Conservation (phyloP, 805 yeast species). For the Nematodospora valgi region DNA sequence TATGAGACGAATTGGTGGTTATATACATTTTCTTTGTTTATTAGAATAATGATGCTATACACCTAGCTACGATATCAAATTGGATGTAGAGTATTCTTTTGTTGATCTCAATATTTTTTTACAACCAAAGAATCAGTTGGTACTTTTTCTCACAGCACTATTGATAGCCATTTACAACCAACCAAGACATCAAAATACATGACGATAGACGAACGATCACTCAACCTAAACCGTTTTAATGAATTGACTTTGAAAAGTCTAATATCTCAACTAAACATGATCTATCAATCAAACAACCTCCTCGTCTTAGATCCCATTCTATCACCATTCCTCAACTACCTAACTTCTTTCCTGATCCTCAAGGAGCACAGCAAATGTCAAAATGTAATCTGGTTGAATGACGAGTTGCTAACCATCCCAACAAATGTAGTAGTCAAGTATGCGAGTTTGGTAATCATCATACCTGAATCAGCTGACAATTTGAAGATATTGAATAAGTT, state of each 20-base stretch:
- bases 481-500: conserved; percentile 15
- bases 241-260: conserved; percentile 17
- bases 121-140: no score
- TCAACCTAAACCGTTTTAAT: conserved; percentile 14
- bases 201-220: neutral
- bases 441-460: conserved; percentile 16
- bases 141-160: no score
- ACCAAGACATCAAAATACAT: conserved; percentile 1
- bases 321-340: conserved; percentile 47
- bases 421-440: conserved; percentile 12
- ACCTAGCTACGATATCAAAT: no score
- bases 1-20: no score
- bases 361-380: conserved; percentile 49
- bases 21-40: no score
- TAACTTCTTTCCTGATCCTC: conserved; percentile 54
- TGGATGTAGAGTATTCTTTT: no score
- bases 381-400: conserved; percentile 45
- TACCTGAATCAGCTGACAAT: conserved; percentile 12
- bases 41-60: no score
- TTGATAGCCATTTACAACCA: no score
- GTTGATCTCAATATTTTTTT: no score
- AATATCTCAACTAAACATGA: conserved; percentile 16
- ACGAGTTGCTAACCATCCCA: conserved; percentile 10
- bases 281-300: conserved; percentile 25
- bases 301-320: conserved; percentile 45